Percentiles rank a stretch among this genome's conserved stretches.
Evolutionary conservation across 2,329 filamentous ascomycete genomes (phyloP).

Genomic region (Sordariomycetes sp.): DNA sequence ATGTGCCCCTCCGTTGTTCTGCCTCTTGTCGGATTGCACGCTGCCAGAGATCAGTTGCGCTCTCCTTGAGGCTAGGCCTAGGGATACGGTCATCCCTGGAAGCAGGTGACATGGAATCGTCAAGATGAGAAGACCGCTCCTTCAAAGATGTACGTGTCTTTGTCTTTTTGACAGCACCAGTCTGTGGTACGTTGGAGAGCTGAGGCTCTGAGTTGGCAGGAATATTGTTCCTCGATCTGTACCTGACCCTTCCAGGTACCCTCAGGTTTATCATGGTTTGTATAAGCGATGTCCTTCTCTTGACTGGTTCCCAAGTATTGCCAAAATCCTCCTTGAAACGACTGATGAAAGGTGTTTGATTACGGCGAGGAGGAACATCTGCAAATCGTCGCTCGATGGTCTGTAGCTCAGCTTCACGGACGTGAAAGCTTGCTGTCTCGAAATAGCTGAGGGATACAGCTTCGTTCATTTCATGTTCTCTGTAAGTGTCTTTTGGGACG

Average conservation of each 20-base stretch:
- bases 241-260: neutral
- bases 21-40: conserved; percentile 15
- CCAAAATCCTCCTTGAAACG: conserved; percentile 32
- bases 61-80: conserved; percentile 10
- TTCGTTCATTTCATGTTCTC: neutral
- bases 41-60: conserved; percentile 16
- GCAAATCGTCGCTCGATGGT: conserved; percentile 31
- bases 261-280: neutral
- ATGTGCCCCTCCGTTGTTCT: conserved; percentile 6
- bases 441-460: conserved; percentile 17
- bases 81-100: neutral
- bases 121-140: no score
- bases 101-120: no score
- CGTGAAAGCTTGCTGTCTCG: conserved; percentile 25
- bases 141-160: no score
- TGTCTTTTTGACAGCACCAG: no score
- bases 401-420: conserved; percentile 26
- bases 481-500: no score
- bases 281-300: neutral
- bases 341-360: conserved; percentile 19
- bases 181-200: neutral
- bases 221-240: neutral
- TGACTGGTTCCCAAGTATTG: conserved; percentile 5
- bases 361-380: conserved; percentile 18
- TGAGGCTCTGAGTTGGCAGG: neutral